Evolutionary conservation across 1,284 basidiomycete species (phyloP), one percentile per base, ranked within the genome.

Genomic region (Puccinia novopanici): DNA sequence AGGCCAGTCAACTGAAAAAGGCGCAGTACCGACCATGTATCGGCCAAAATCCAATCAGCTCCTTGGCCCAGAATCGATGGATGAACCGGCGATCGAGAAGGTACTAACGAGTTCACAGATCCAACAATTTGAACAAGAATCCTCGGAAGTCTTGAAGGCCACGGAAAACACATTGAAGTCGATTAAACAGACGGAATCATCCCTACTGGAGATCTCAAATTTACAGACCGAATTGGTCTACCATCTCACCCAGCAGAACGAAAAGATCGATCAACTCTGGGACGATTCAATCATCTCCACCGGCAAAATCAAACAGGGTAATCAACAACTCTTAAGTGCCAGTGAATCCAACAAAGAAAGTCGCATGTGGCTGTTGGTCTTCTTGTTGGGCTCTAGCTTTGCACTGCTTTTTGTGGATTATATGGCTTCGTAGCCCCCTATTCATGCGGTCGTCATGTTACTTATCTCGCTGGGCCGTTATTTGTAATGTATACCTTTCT

Each of bases 81-180:
- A 86, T 67, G 86, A 87, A 55, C 84, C 86, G 2, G 83, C 86
- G 82, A 90, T 91, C 79, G 91, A 91, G 75, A 65, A 78, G 15
- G 91, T 93, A 84, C 87, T 95, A 15, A 90, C 91, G 0, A 88
- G 90, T 63, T 92, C 92, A 15, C 94, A 96, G 85, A 93, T 95
- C 76, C 90, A 93, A 83, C 92, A 93, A 85, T 96, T 96, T 84
- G 94, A 96, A 86, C 88, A 89, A 27, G 94, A 96, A 86, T 94
- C 95, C 83, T 92, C 93, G 45, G 90, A 90, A 82, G 91, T 96
- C 77, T 87, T 96, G 77, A 90, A 91, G 83, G 89, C 89, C 63
- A 91, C 93, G 40, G 92, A 95, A 85, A 90, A 93, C 83, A 92
- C 92, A 19, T 88, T 96, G 34, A 91, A 91, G 83, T 91, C 92